phyloP scores from a whole-genome alignment of 257 asterid species.

The Solanum stenotomum region DNA sequence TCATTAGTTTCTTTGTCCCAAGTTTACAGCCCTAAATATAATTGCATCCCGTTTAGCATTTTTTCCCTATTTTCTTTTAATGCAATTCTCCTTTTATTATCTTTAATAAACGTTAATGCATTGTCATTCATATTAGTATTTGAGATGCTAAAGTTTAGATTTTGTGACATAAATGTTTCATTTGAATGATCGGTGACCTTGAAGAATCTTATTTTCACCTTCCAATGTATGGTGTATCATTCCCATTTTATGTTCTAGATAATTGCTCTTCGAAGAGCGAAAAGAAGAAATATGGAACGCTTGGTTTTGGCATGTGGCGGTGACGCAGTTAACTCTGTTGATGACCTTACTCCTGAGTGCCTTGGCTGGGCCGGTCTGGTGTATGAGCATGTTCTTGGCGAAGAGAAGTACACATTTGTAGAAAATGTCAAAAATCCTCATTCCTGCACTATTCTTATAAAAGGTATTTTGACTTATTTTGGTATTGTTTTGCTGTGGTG shows the following conservation, averaged over 20 bases:
- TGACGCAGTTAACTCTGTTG: conserved; percentile 94
- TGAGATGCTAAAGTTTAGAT: neutral
- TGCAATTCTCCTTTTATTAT: neutral
- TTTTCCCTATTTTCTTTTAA: neutral
- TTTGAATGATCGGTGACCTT: neutral
- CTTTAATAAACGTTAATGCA: neutral
- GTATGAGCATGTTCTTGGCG: conserved; percentile 96
- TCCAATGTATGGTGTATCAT: neutral
- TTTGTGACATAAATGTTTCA: neutral
- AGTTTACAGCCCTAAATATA: neutral
- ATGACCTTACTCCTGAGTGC: conserved; percentile 76
- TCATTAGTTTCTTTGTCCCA: neutral
- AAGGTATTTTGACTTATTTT: conserved; percentile 43
- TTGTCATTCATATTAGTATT: neutral
- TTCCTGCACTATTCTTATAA: conserved; percentile 93
- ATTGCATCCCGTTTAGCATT: neutral
- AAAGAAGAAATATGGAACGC: conserved; percentile 95
- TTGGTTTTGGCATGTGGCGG: conserved; percentile 98
- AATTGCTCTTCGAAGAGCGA: conserved; percentile 91
- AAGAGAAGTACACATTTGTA: conserved; percentile 89
- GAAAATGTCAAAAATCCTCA: conserved; percentile 90
- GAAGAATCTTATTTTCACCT: neutral
- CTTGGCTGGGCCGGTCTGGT: conserved; percentile 99
- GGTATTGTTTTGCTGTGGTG: neutral
- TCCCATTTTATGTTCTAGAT: conserved; percentile 26